Base-by-base conservation (phyloP, 139 green algal genomes). In the Chlorella sp. region DNA sequence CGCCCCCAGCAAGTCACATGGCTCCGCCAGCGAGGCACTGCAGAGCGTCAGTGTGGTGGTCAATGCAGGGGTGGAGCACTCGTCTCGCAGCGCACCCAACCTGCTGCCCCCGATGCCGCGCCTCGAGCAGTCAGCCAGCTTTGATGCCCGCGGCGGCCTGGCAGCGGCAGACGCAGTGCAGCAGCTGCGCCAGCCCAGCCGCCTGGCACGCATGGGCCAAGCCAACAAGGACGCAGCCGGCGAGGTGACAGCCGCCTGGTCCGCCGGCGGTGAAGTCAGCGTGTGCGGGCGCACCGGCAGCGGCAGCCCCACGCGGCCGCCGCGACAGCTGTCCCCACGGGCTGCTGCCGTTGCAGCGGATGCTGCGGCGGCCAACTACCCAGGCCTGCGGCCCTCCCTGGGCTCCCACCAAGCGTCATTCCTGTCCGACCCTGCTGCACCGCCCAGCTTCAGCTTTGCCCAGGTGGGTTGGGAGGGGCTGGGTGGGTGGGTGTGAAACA, bases 21-120 rank as follows among this genome's bases (percentile, higher is more conserved):
- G 36, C 19, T 82, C 76, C 4, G 38, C 76, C 32, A 82, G 56
- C 24, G n/a, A 60, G 26, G 56, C 76, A 28, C 28, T 82, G 76
- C 72, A 56, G 24, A 72, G 76, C 54, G 51, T 82, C 56, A 56
- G 20, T 41, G 60, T 82, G 17, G 56, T 82, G 20, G 76, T 70
- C 38, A 40, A 60, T 56, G 76, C 76, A 16, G 76, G 76, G 11
- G 76, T 82, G 76, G 54, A 70, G 26, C 54, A 56, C 17, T 73
- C 76, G 22, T 32, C 34, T 28, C 34, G 60, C 9, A 82, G 76
- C 76, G 54, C 70, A 38, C 76, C 76, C 22, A 82, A 82, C 36
- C 54, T 82, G 41, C 20, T n/a, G 20, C 51, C 8, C 0, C 24
- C 22, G 36, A 54, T 7, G 70, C 34, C 22, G n/a, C 56, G 19